Base-by-base conservation (phyloP, 2,329 filamentous ascomycete species). In the Colletotrichum incanum region DNA sequence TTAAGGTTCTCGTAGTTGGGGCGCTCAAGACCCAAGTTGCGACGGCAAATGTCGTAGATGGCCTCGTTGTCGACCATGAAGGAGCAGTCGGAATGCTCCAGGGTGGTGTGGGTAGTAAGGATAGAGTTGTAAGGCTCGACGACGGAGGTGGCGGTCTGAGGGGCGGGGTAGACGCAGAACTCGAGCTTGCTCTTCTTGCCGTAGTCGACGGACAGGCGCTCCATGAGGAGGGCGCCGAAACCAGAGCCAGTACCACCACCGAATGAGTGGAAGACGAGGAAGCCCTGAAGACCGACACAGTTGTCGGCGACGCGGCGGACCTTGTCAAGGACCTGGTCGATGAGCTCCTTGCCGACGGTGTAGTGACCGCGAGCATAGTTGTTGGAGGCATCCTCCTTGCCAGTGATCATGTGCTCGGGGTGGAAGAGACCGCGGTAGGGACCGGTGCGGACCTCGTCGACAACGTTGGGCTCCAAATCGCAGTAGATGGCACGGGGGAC, bases 51-150 rank as follows among this genome's bases (percentile, higher is more conserved):
- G 84, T 98, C 96, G 87, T 98, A 98, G 84, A 99, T 98, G 80
- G 96, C 96, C 90, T 99, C 96, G 87, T 99, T 99, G 89, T 99
- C 96, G 78, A 99, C 96, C 94, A 98, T 98, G 91, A 99, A 99
- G 80, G 94, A 97, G 90, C 96, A 98, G 91, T 99, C 96, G 75
- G 95, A 98, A 90, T 99, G 95, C 91, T 99, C 96, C 70, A 99
- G 92, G 76, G 96, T 98, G 82, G 95, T 98, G 91, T 99, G 96
- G 75, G 96, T 98, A 79, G 96, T 98, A 78, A 99, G 92, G 83
- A 98, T 98, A 64, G 96, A 98, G 92, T 99, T 99, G 92, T 99
- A 99, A 73, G 96, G 96, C 92, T 99, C 96, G 76, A 99, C 96
- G 74, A 99, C 96, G 55, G 96, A 97, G 80, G 96, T 98, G 78